Base-by-base conservation (phyloP, 805 yeast species). In the Saturnispora saitoi region DNA sequence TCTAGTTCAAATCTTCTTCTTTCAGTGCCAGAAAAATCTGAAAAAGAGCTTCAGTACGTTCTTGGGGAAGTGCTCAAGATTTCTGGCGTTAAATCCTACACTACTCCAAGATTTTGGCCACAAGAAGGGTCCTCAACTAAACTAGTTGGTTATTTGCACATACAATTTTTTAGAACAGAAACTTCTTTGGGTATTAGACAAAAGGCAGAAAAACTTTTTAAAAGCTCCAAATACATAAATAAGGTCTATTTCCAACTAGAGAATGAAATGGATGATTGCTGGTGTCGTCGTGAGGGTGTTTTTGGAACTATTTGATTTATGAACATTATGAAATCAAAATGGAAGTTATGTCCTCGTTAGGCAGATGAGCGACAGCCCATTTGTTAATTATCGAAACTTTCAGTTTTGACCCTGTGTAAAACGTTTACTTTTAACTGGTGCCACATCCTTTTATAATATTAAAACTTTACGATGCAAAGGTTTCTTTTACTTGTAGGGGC, bases 31-130 rank as follows among this genome's bases (percentile, higher is more conserved):
- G 56, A 57, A 40, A 69, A 70, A 36, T 79, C 81, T 44, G 95
- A 88, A 55, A 73, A 73, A 49, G 65, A 70, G 39, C 69, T 91
- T 6, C 74, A 89, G 37, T 76, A 76, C 28, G 75, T 83, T 0
- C 68, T 91, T 40, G 77, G 79, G 52, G 91, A 86, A 49, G 71
- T 90, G 3, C 69, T 82, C 3, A 70, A 73, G 22, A 74, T 86
- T 4, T 81, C 85, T 6, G 98, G 97, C 2, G 86, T 91, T 2
- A 78, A 81, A 45, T 81, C 95, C 0, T 88, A 87, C 58, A 79
- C 95, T 0, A 83, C 88, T 0, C 97, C 98, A 9, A 75, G 95
- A 57, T 90, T 91, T 65, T 91, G 98, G 98, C 86, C 91, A 3
- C 72, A 64, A 12, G 69, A 65, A 49, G 64, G 64, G 34, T 62